Evolutionary conservation across 805 yeast species (phyloP).

Genomic region (Pichia cabralensis): DNA sequence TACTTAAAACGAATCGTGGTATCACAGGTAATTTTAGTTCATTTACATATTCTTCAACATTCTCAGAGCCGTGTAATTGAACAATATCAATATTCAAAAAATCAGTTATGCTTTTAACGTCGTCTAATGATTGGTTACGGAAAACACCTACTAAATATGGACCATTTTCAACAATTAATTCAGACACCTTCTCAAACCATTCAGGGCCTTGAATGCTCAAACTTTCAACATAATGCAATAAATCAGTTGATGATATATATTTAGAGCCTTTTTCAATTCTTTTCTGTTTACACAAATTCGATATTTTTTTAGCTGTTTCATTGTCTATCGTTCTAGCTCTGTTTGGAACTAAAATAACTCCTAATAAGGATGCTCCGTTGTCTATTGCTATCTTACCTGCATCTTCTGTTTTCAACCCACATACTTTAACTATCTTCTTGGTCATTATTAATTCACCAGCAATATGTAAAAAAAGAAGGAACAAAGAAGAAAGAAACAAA

Average conservation of each 20-base stretch:
- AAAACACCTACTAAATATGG: constrained; percentile 86
- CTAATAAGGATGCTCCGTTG: constrained; percentile 66
- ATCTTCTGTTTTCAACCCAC: constrained; percentile 64
- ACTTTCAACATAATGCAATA: constrained; percentile 6
- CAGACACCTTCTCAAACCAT: constrained; percentile 25
- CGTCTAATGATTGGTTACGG: constrained; percentile 65
- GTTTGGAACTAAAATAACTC: constrained; percentile 80
- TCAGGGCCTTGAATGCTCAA: constrained; percentile 21
- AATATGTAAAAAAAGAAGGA: neutral
- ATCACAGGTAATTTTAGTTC: constrained; percentile 47
- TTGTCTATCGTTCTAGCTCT: constrained; percentile 58
- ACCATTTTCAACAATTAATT: constrained; percentile 30
- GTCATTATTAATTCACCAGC: constrained; percentile 11
- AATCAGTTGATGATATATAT: constrained; percentile 17
- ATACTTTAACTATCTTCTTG: constrained; percentile 58
- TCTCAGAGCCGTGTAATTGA: constrained; percentile 80
- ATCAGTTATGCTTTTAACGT: constrained; percentile 36
- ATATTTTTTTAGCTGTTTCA: constrained; percentile 37
- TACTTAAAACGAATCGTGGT: constrained; percentile 59
- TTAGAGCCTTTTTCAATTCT: constrained; percentile 14
- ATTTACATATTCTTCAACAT: constrained; percentile 35
- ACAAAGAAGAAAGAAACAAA: no score
- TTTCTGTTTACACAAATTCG: constrained; percentile 21
- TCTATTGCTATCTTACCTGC: constrained; percentile 67
- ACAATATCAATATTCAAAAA: constrained; percentile 59